Evolutionary conservation across 2,329 filamentous ascomycete genomes (phyloP).

Genomic region (Hirsutella minnesotensis): DNA sequence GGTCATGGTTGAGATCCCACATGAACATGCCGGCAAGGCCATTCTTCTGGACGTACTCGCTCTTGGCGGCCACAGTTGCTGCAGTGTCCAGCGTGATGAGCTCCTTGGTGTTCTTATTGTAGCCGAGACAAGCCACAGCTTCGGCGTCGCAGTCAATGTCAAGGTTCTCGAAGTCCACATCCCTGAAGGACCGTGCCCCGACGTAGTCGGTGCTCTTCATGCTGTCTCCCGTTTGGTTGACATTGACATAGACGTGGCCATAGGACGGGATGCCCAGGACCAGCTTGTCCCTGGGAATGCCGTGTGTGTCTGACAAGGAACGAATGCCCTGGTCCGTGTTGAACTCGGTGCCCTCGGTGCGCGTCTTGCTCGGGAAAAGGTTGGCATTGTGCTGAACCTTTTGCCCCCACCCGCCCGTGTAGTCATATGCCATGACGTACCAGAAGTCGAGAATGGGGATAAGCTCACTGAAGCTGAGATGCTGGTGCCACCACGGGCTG

Average conservation of each 20-base stretch:
- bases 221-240: not conserved
- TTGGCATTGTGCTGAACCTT: not conserved
- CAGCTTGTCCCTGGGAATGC: not conserved
- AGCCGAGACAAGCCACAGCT: not conserved
- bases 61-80: not conserved
- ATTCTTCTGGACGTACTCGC: not conserved
- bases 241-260: not conserved
- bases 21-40: not conserved
- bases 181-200: not conserved
- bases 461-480: not conserved
- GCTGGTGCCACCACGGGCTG: not conserved
- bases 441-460: not conserved
- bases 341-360: not conserved
- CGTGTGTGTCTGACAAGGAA: not conserved
- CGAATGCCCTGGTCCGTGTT: not conserved
- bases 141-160: not conserved
- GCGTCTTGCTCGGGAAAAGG: not conserved
- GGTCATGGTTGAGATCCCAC: not conserved
- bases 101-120: not conserved
- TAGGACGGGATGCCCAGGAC: not conserved
- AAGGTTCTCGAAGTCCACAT: not conserved
- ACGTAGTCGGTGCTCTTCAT: not conserved
- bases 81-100: not conserved
- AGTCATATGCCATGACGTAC: conserved; percentile 1
- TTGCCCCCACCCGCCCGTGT: not conserved